phyloP scores from a whole-genome alignment of 2,329 filamentous ascomycete species.

The Trichoderma sp. region DNA sequence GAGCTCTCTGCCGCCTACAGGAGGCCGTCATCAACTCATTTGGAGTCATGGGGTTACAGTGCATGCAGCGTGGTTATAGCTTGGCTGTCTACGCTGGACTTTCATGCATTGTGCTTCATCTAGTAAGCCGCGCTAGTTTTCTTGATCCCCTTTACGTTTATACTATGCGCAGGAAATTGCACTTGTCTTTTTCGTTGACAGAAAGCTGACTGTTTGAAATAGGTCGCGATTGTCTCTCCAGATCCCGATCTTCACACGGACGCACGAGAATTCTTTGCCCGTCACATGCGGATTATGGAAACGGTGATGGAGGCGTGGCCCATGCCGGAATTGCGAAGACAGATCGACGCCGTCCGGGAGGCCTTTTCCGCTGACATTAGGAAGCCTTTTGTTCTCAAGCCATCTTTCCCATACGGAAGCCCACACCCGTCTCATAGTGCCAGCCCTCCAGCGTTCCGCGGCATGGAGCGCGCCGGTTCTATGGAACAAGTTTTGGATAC shows the following conservation, averaged over 20 bases:
- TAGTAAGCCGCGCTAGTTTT: constrained; percentile 61
- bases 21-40: constrained; percentile 78
- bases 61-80: constrained; percentile 92
- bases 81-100: constrained; percentile 93
- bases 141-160: not conserved
- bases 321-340: constrained; percentile 85
- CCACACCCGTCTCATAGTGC: constrained; percentile 65
- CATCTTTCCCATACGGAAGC: constrained; percentile 83
- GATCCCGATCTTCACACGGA: constrained; percentile 85
- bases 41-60: constrained; percentile 77
- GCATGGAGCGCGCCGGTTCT: constrained; percentile 49
- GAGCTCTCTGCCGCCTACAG: constrained; percentile 81
- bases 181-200: not conserved
- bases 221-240: constrained; percentile 92
- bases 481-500: constrained; percentile 58
- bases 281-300: constrained; percentile 93
- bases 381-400: constrained; percentile 86
- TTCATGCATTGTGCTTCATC: constrained; percentile 87
- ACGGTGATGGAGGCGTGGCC: constrained; percentile 80
- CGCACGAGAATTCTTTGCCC: constrained; percentile 83
- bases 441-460: constrained; percentile 59
- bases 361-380: constrained; percentile 86
- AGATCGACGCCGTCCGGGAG: constrained; percentile 84
- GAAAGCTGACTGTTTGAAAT: not conserved
- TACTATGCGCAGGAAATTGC: not conserved